These are phyloP conservation scores for Dendryphion nanum DNA, from an alignment of 2,329 filamentous ascomycete species.

Conservation along the genomic window DNA sequence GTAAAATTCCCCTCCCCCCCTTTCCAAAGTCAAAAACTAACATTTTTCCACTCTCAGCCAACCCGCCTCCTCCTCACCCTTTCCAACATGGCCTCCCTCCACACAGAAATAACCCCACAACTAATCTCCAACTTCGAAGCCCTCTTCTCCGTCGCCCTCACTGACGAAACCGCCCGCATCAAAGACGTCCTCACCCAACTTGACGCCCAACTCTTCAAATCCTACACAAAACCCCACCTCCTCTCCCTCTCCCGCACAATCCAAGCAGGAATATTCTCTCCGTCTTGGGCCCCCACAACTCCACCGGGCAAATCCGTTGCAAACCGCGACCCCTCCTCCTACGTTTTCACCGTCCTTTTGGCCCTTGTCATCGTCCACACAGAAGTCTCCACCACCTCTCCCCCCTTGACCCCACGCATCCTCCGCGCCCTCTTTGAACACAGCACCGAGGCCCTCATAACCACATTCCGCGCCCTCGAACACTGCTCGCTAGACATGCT, in stretches of 20 bases:
- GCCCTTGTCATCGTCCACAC: constrained; percentile 87
- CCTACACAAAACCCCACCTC: constrained; percentile 72
- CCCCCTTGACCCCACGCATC: constrained; percentile 74
- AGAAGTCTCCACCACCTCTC: constrained; percentile 59
- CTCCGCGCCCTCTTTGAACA: constrained; percentile 85
- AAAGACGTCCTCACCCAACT: constrained; percentile 88
- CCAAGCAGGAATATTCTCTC: constrained; percentile 66
- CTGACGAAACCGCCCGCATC: constrained; percentile 89
- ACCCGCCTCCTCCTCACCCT: constrained; percentile 91
- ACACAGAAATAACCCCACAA: constrained; percentile 77
- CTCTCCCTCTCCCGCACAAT: constrained; percentile 64
- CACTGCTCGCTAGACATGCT: constrained; percentile 76
- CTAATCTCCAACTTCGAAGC: constrained; percentile 93
- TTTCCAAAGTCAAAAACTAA: constrained; percentile 9
- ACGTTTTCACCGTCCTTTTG: constrained; percentile 85
- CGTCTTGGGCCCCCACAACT: constrained; percentile 67
- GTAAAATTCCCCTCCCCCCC: constrained; percentile 5
- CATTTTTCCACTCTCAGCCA: constrained; percentile 65
- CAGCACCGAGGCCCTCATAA: constrained; percentile 74
- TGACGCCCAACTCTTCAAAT: constrained; percentile 84
- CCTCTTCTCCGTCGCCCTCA: constrained; percentile 89
- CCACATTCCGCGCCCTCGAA: constrained; percentile 65
- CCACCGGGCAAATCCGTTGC: constrained; percentile 32
- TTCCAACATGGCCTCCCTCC: constrained; percentile 84
- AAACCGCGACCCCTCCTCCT: constrained; percentile 77